Evolutionary conservation across 106 monocot genomes (phyloP).

Genomic region (Phalaenopsis equestris): DNA sequence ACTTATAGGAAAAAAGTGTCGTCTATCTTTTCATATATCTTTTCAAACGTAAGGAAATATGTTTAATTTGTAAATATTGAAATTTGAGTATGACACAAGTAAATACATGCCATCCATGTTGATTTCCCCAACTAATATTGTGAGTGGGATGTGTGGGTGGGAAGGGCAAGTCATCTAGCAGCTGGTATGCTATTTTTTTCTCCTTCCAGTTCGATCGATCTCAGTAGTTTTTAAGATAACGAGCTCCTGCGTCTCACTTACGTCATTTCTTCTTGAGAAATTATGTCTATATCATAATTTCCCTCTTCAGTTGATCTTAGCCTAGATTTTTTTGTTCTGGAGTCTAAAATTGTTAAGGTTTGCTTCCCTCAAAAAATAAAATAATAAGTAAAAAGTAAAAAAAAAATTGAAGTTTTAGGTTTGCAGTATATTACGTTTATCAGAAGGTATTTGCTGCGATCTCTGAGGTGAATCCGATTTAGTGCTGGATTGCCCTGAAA

Average conservation of each 20-base stretch:
- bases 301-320: not conserved
- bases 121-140: not conserved
- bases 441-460: not conserved
- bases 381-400: too few species aligned
- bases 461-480: not conserved
- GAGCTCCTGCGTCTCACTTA: not conserved
- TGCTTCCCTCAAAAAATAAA: not conserved
- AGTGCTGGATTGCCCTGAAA: not conserved
- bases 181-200: not conserved
- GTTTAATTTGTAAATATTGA: too few species aligned
- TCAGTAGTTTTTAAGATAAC: not conserved
- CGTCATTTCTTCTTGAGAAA: not conserved
- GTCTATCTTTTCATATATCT: too few species aligned
- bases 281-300: not conserved
- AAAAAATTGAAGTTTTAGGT: too few species aligned
- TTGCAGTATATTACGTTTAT: not conserved
- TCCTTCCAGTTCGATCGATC: not conserved
- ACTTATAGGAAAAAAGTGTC: too few species aligned
- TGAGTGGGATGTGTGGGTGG: slow-evolving; percentile 1
- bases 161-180: not conserved
- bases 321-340: not conserved
- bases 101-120: too few species aligned
- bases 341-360: not conserved
- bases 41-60: too few species aligned
- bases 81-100: too few species aligned